Evolutionary conservation across 2,329 filamentous ascomycete species (phyloP).

Genomic region (Monilinia vaccinii-corymbosi): DNA sequence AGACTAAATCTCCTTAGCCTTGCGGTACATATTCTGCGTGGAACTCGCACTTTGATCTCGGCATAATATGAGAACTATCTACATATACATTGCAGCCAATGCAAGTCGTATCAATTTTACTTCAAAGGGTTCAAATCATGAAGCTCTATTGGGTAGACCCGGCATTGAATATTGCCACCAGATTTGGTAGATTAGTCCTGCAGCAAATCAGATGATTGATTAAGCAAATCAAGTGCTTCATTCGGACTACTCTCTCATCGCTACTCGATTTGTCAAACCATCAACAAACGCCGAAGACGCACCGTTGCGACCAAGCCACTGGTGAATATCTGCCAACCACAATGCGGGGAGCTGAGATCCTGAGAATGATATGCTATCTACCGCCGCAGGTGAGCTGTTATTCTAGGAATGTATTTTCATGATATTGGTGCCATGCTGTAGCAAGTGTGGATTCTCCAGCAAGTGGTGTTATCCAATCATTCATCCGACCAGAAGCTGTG

Average conservation of each 20-base stretch:
- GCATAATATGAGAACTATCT: background rate
- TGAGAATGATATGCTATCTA: background rate
- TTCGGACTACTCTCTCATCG: background rate
- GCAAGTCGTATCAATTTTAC: background rate
- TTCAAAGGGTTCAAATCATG: background rate
- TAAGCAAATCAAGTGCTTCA: background rate
- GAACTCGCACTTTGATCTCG: background rate
- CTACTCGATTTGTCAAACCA: background rate
- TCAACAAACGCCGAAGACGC: background rate
- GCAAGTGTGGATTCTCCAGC: background rate
- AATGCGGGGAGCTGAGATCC: background rate
- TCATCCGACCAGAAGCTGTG: background rate
- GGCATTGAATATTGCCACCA: background rate
- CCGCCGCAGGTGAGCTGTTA: background rate
- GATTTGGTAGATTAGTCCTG: background rate
- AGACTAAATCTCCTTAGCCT: background rate
- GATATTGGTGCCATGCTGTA: background rate
- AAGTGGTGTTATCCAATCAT: background rate
- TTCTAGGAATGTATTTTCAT: background rate
- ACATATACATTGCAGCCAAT: background rate
- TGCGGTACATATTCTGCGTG: background rate
- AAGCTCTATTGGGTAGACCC: background rate
- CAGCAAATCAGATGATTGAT: background rate
- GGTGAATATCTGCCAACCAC: background rate
- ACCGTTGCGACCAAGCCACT: background rate